A percentile compares a stretch with the other conserved stretches of the same genome.
phyloP scores from a whole-genome alignment of 2,329 filamentous ascomycete species.

The Plenodomus tracheiphilus region DNA sequence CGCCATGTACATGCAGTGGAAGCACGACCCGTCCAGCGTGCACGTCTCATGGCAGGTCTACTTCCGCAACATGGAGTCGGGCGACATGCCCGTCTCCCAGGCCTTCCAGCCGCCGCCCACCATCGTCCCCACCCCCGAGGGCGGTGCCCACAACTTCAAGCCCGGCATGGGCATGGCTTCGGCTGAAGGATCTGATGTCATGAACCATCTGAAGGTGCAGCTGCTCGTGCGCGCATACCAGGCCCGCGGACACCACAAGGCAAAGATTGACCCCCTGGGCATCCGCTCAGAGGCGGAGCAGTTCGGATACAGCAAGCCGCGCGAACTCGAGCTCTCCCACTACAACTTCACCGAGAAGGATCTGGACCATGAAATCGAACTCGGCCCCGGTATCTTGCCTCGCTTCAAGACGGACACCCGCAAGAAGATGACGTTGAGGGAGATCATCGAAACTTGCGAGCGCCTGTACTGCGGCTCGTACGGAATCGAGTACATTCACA shows the following conservation, averaged over 20 bases:
- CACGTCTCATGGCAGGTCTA: constrained; percentile 99
- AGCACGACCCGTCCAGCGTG: constrained; percentile 86
- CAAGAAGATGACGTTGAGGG: constrained; percentile 94
- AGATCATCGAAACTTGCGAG: constrained; percentile 92
- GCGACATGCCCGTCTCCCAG: constrained; percentile 95
- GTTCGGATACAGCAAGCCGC: constrained; percentile 84
- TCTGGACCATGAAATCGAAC: constrained; percentile 84
- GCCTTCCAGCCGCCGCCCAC: constrained; percentile 96
- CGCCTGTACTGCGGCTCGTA: constrained; percentile 97
- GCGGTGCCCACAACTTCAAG: constrained; percentile 70
- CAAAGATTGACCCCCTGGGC: constrained; percentile 92
- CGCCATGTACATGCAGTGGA: constrained; percentile 99
- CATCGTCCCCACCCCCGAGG: constrained; percentile 79
- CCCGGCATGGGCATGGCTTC: constrained; percentile 69
- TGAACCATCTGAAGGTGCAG: constrained; percentile 97
- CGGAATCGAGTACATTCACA: constrained; percentile 98
- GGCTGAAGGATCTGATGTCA: constrained; percentile 77
- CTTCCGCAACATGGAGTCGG: constrained; percentile 99
- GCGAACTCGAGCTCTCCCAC: constrained; percentile 89
- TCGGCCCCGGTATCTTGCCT: constrained; percentile 93
- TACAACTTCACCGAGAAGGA: constrained; percentile 96
- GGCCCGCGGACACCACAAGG: constrained; percentile 96
- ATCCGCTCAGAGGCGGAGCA: constrained; percentile 85
- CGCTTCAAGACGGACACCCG: constrained; percentile 86
- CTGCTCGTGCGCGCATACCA: constrained; percentile 96